Evolutionary conservation across 345 rosid genomes (phyloP).

Genomic region (Euphorbia lathyris): DNA sequence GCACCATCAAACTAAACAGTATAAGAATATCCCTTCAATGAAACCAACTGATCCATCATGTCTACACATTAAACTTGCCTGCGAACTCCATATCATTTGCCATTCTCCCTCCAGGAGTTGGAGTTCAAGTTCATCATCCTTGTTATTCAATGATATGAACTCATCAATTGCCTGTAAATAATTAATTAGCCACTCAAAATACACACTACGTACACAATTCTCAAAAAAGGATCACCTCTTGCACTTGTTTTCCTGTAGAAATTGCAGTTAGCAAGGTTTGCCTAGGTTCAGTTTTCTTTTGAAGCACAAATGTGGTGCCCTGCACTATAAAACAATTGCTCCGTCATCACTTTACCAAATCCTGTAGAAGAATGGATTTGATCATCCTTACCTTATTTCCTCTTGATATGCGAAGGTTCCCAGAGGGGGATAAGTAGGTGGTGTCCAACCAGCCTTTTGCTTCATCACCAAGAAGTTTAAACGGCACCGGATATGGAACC

Average conservation of each 20-base stretch:
- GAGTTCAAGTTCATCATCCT: constrained; percentile 50
- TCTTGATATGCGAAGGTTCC: constrained; percentile 84
- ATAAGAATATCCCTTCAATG: too few relatives aligned
- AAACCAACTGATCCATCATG: too few relatives aligned
- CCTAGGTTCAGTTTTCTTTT: constrained; percentile 78
- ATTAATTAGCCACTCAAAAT: background rate
- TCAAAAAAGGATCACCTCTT: constrained; percentile 39
- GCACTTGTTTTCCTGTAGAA: constrained; percentile 49
- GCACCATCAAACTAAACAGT: constrained; percentile 19
- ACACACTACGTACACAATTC: too few relatives aligned
- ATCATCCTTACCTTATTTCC: constrained; percentile 78
- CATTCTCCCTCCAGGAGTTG: constrained; percentile 84
- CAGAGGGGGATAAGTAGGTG: constrained; percentile 75
- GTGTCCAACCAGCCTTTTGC: constrained; percentile 94
- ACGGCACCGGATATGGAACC: constrained; percentile 96
- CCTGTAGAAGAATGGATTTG: background rate
- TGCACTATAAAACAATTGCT: constrained; percentile 58
- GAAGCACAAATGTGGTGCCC: constrained; percentile 97
- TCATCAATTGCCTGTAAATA: constrained; percentile 62
- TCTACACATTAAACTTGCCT: constrained; percentile 36
- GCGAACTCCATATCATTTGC: constrained; percentile 99
- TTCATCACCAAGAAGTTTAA: constrained; percentile 94
- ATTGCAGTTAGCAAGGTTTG: constrained; percentile 70
- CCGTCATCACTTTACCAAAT: constrained; percentile 21
- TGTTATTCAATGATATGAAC: constrained; percentile 42